Percentiles rank a stretch among this genome's conserved stretches.
phyloP scores from a whole-genome alignment of 495 filamentous ascomycete genomes.

The Hyaloscypha finlandica region DNA sequence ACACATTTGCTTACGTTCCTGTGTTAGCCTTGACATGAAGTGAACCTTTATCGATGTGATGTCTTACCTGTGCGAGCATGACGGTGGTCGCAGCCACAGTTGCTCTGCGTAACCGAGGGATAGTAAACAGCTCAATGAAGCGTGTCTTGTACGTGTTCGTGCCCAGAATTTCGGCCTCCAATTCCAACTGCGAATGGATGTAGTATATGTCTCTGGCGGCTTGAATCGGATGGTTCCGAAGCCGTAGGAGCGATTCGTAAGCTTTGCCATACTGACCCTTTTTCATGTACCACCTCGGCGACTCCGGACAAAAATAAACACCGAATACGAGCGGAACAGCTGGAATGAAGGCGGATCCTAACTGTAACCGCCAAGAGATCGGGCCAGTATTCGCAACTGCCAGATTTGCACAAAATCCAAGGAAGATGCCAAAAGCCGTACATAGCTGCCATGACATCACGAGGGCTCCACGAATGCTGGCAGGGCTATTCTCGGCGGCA shows the following conservation, averaged over 20 bases:
- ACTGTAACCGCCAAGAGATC: slow-evolving; percentile 75
- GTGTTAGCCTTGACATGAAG: background rate
- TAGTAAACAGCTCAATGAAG: slow-evolving; percentile 58
- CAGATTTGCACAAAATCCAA: slow-evolving; percentile 72
- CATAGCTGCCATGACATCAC: slow-evolving; percentile 90
- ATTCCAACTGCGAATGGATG: slow-evolving; percentile 60
- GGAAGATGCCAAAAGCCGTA: slow-evolving; percentile 68
- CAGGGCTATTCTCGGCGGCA: slow-evolving; percentile 76
- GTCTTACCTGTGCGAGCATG: slow-evolving; percentile 55
- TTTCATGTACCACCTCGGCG: slow-evolving; percentile 64
- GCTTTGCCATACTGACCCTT: slow-evolving; percentile 65
- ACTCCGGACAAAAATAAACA: slow-evolving; percentile 76
- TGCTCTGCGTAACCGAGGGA: slow-evolving; percentile 62
- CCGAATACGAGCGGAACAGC: slow-evolving; percentile 65
- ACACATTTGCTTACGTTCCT: background rate
- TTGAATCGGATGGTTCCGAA: slow-evolving; percentile 67
- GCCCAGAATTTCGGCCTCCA: slow-evolving; percentile 47
- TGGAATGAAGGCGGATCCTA: slow-evolving; percentile 78
- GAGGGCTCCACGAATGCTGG: slow-evolving; percentile 71
- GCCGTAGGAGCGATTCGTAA: slow-evolving; percentile 58
- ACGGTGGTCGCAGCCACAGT: slow-evolving; percentile 63
- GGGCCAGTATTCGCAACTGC: slow-evolving; percentile 54
- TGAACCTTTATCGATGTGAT: slow-evolving; percentile 25
- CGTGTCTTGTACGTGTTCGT: slow-evolving; percentile 49
- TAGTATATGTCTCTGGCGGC: slow-evolving; percentile 78